Evolutionary conservation across 495 filamentous ascomycete species (phyloP).

Genomic region (Hypoxylon perforatum): DNA sequence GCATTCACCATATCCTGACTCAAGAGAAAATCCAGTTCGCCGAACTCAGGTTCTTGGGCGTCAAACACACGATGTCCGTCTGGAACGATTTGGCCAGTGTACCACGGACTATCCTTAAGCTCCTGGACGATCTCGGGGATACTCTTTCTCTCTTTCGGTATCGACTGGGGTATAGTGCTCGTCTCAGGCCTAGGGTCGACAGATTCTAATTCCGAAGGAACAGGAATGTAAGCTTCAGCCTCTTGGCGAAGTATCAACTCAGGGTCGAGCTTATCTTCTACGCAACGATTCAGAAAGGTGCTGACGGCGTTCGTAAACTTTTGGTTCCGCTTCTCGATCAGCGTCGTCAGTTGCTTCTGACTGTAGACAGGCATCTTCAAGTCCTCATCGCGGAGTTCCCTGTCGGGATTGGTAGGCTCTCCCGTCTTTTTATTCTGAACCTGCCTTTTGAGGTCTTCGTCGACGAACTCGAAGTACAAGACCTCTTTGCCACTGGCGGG

Average conservation of each 20-base stretch:
- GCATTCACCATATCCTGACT: constrained; percentile 95
- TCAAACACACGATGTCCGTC: constrained; percentile 95
- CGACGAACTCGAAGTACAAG: constrained; percentile 90
- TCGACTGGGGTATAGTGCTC: constrained; percentile 67
- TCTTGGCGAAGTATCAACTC: constrained; percentile 69
- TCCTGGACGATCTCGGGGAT: constrained; percentile 89
- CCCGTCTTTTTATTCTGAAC: constrained; percentile 76
- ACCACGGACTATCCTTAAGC: constrained; percentile 85
- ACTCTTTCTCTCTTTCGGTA: constrained; percentile 83
- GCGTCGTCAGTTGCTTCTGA: constrained; percentile 87
- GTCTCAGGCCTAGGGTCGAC: constrained; percentile 45
- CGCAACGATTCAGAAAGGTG: constrained; percentile 78
- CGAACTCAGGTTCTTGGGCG: constrained; percentile 82
- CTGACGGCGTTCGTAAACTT: constrained; percentile 86
- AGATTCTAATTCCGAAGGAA: constrained; percentile 41
- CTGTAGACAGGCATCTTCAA: constrained; percentile 94
- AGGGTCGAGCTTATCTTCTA: constrained; percentile 72
- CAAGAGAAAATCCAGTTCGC: constrained; percentile 85
- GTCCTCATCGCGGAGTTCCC: constrained; percentile 77
- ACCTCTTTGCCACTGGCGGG: constrained; percentile 67
- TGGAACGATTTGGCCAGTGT: constrained; percentile 91
- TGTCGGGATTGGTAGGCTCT: constrained; percentile 71
- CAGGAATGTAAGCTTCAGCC: constrained; percentile 62
- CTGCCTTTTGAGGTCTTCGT: constrained; percentile 88
- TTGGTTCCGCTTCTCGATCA: constrained; percentile 91